Evolutionary conservation across 2,329 filamentous ascomycete genomes (phyloP), one percentile per base, ranked within the genome.

Genomic region (Epichloe gansuensis): DNA sequence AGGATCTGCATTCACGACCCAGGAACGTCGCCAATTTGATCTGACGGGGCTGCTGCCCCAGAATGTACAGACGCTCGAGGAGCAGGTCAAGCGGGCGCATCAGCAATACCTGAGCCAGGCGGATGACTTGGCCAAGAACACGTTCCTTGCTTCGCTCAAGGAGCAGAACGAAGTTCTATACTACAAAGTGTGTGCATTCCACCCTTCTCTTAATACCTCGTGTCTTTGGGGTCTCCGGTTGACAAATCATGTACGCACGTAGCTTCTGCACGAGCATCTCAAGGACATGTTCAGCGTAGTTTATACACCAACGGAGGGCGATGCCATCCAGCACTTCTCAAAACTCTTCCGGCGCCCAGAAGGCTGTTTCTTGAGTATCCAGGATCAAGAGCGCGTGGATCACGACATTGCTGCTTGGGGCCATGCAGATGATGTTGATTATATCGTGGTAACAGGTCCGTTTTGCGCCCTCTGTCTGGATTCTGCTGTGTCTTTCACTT

Each of bases 251-350:
- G 25, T 11, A 35, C 17, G 17, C 17, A 25, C 15, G 28, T 4
- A 88, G 78, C 75, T 94, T 9, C 75, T 93, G 7, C 77, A 87
- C 63, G 81, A 86, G 4, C 84, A 95, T 60, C 69, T 95, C 21
- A 83, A 86, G 57, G 88, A 95, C 63, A 93, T 95, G 86, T 91
- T 94, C 62, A 82, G 84, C 42, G 73, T 95, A n/a, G 87, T 95
- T 31, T 95, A 95, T 63, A 95, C 90, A 0, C 90, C 90, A 0
- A 95, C 90, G 0, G 89, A 95, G 68, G 88, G 87, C 8, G 88
- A 94, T 42, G 90, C 90, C 0, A 95, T 95, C 49, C 81, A 88
- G 58, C 86, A 91, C 57, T 95, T 88, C 63, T 93, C 88, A 0
- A 72, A 83, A 0, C 66, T 93, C 0, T 95, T 95, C 62, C 73